A percentile compares a stretch with the other conserved stretches of the same genome.
phyloP scores from a whole-genome alignment of 2,329 filamentous ascomycete genomes.

The Polytolypa hystricis region DNA sequence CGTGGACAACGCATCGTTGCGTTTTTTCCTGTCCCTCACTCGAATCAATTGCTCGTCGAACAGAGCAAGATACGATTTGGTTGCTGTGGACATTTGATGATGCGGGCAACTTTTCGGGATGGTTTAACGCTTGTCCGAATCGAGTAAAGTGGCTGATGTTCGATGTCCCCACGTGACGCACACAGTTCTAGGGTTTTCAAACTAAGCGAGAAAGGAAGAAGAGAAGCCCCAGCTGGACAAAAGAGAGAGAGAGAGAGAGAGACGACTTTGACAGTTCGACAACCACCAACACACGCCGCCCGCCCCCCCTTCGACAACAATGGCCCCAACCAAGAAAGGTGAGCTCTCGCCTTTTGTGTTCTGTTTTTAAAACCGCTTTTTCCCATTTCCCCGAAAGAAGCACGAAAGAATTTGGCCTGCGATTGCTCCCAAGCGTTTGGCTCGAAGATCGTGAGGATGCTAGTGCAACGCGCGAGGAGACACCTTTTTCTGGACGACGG shows the following conservation, averaged over 20 bases:
- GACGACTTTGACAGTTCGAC: constrained; percentile 21
- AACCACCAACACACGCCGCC: constrained; percentile 31
- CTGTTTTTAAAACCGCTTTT: too few species aligned
- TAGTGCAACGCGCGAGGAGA: neutral
- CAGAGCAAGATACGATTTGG: too few species aligned
- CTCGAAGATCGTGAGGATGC: neutral
- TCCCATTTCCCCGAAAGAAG: too few species aligned
- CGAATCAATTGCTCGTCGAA: too few species aligned
- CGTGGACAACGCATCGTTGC: too few species aligned
- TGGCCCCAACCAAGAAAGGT: constrained; percentile 41
- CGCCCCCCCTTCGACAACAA: constrained; percentile 35
- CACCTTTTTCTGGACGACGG: too few species aligned
- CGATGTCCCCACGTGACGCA: constrained; percentile 11
- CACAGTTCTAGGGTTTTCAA: constrained; percentile 13
- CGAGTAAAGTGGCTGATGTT: constrained; percentile 7
- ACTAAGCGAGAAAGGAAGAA: constrained; percentile 12
- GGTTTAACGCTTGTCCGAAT: constrained; percentile 1
- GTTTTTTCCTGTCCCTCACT: too few species aligned
- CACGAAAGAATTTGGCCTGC: too few species aligned
- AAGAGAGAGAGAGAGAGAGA: constrained; percentile 1
- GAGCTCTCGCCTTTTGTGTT: constrained; percentile 12
- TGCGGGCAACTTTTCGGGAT: constrained; percentile 1
- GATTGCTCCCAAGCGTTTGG: neutral
- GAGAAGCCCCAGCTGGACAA: neutral
- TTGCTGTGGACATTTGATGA: too few species aligned